Base-by-base conservation (phyloP, 192 early-diverging fungal genomes). In the Rhizoclosmatium globosum region DNA sequence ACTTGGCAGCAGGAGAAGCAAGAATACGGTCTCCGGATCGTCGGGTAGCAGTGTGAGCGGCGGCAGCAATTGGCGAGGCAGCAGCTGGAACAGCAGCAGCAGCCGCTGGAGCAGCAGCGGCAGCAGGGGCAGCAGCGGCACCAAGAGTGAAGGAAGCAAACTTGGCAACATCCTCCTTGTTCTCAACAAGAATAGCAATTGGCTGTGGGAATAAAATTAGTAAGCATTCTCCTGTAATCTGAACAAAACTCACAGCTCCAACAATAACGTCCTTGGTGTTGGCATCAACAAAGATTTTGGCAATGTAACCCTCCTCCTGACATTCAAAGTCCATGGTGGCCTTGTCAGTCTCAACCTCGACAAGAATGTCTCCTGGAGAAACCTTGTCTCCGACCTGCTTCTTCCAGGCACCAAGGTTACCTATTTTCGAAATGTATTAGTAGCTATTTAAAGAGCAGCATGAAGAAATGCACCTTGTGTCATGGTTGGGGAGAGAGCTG, bases 251-350 rank as follows among this genome's bases (percentile, higher is more conserved):
- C 81, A 92, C 92, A 75, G 83, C 87, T 68, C 92, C 91, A 70
- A 97, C 93, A 75, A 82, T 64, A 72, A 99, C 87, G 75, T 98
- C 96, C 91, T 98, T 97, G 74, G 91, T 87, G 47, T 94, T 94
- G 46, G 71, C 68, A 38, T 82, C 77, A 71, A 92, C 83, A 85
- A 99, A 88, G 77, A 98, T 93, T 90, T 97, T 96, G 79, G 95
- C 97, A 64, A 99, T 80, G 69, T 91, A 94, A 38, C 97, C 97
- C 76, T 99, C 97, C 75, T 99, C 97, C 85, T 98, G 96, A 76
- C 95, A 96, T 83, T 99, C 97, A 78, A 99, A 96, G 81, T 99
- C 97, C 96, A 99, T 98, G 84, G 94, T 93, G 17, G 97, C 97
- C 93, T 99, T 99, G 83, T 99, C 97, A 56, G 97, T 99, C 83